These are phyloP conservation scores for Heliosperma pusillum DNA, from an alignment of 148 eudicot species.

Conservation along the genomic window DNA sequence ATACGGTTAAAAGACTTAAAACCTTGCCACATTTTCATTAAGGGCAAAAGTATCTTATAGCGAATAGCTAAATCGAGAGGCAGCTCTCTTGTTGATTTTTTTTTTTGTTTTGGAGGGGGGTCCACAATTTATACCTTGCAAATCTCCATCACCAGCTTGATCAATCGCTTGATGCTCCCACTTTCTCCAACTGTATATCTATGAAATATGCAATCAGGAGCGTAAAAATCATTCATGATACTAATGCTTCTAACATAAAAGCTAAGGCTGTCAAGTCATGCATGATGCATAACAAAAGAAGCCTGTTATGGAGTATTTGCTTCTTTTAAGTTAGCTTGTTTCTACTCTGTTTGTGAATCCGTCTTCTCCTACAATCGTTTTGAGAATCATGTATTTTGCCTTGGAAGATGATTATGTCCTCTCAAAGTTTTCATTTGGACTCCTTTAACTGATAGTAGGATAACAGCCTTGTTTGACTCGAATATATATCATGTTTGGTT, in stretches of 20 bases:
- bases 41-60: not conserved
- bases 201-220: constrained; percentile 19
- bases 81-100: too few species aligned
- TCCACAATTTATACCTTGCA: constrained; percentile 44
- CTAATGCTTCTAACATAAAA: constrained; percentile 1
- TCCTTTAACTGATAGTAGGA: not conserved
- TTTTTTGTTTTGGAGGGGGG: too few species aligned
- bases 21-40: not conserved
- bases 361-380: too few species aligned
- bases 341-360: not conserved
- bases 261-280: not conserved
- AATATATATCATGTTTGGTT: too few species aligned
- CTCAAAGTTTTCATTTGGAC: too few species aligned
- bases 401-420: too few species aligned
- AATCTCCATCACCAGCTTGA: constrained; percentile 47
- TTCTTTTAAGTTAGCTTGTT: too few species aligned
- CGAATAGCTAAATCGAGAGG: too few species aligned
- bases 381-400: too few species aligned
- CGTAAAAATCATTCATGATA: constrained; percentile 1
- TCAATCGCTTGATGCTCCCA: constrained; percentile 76
- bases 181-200: constrained; percentile 99
- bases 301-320: not conserved
- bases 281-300: constrained; percentile 1
- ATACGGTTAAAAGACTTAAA: too few species aligned
- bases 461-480: not conserved